Percentiles rank a stretch among this genome's conserved stretches.
These are phyloP conservation scores for Saraca asoca DNA, from an alignment of 331 rosid genomes.

Conservation along the genomic window DNA sequence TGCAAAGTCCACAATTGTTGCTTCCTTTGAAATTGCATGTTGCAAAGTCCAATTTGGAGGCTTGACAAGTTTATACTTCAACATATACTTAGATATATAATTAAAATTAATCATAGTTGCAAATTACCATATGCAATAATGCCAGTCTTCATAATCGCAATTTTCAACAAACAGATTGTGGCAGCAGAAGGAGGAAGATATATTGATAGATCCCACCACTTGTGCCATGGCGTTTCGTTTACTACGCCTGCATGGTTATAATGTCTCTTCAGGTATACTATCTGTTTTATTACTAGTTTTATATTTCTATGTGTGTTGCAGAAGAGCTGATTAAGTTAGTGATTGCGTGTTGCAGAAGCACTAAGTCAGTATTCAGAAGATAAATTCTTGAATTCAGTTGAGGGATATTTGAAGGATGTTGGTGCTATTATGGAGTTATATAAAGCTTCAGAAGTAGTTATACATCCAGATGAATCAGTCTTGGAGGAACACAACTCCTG, in stretches of 20 bases:
- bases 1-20: no score
- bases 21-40: no score
- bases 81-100: no score
- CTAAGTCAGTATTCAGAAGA: conserved; percentile 43
- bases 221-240: conserved; percentile 58
- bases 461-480: conserved; percentile 44
- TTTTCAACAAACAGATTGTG: conserved; percentile 38
- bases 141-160: no score
- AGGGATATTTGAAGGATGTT: conserved; percentile 51
- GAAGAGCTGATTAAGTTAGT: not conserved
- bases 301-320: no score
- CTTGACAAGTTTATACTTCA: no score
- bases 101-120: no score
- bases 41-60: no score
- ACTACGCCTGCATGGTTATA: conserved; percentile 51
- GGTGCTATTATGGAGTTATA: conserved; percentile 44
- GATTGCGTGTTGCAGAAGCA: conserved; percentile 40
- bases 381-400: conserved; percentile 40
- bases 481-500: conserved; percentile 44
- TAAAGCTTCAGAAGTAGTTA: conserved; percentile 49
- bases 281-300: no score
- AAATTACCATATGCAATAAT: no score
- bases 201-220: conserved; percentile 47
- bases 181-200: conserved; percentile 51
- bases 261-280: conserved; percentile 52